phyloP scores from a whole-genome alignment of 2,329 filamentous ascomycete genomes.

The Laburnicola sp. region DNA sequence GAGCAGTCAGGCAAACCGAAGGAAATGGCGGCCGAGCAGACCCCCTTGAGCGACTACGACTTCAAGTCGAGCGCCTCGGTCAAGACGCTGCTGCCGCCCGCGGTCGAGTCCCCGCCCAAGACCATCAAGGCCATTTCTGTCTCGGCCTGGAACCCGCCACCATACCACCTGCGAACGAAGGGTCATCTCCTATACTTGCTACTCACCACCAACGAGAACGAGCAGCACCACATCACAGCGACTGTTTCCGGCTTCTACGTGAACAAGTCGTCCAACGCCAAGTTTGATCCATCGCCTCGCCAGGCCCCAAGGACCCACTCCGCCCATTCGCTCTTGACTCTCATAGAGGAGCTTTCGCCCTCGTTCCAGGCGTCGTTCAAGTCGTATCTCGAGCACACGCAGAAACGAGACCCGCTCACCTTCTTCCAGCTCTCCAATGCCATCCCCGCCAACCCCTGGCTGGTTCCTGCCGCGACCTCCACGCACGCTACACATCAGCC shows the following conservation, averaged over 20 bases:
- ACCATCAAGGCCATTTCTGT: slow-evolving; percentile 87
- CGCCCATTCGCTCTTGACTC: slow-evolving; percentile 81
- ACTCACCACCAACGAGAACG: slow-evolving; percentile 88
- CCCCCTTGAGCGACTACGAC: slow-evolving; percentile 69
- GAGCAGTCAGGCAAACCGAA: slow-evolving; percentile 35
- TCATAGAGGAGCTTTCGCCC: slow-evolving; percentile 78
- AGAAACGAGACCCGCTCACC: slow-evolving; percentile 80
- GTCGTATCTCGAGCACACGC: slow-evolving; percentile 80
- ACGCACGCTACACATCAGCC: slow-evolving; percentile 71
- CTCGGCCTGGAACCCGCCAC: slow-evolving; percentile 95
- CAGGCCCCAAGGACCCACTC: slow-evolving; percentile 74
- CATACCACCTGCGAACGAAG: slow-evolving; percentile 84
- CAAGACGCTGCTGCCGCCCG: slow-evolving; percentile 68
- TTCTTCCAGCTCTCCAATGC: slow-evolving; percentile 96
- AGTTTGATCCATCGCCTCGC: slow-evolving; percentile 88
- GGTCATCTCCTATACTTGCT: slow-evolving; percentile 91
- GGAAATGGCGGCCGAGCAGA: slow-evolving; percentile 38
- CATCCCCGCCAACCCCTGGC: slow-evolving; percentile 88
- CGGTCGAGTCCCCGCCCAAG: slow-evolving; percentile 73
- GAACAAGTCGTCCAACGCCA: slow-evolving; percentile 92
- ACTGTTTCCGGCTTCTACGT: slow-evolving; percentile 96
- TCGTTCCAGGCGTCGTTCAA: slow-evolving; percentile 79
- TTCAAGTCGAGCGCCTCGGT: slow-evolving; percentile 71
- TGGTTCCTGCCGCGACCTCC: slow-evolving; percentile 71
- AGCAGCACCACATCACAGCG: slow-evolving; percentile 90